A percentile compares a stretch with the other conserved stretches of the same genome.
These are phyloP conservation scores for Paraphoma sp. DNA, from an alignment of 2,329 filamentous ascomycete genomes.

Conservation along the genomic window DNA sequence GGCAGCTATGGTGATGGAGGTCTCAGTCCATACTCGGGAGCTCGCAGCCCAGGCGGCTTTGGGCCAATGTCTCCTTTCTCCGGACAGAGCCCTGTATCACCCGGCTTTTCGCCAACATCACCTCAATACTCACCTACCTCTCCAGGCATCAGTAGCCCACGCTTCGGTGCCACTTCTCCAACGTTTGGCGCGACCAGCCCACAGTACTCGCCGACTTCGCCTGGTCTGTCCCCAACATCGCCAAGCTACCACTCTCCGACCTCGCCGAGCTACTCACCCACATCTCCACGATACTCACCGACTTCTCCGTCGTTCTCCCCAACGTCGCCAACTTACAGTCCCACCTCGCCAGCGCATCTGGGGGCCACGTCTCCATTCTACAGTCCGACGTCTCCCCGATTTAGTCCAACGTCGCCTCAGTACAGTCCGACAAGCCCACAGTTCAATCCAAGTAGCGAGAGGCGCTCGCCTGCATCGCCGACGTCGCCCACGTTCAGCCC, in stretches of 20 bases:
- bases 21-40: constrained; percentile 70
- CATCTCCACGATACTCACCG: constrained; percentile 60
- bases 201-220: constrained; percentile 66
- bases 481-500: constrained; percentile 47
- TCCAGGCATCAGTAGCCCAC: constrained; percentile 64
- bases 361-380: constrained; percentile 58
- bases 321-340: constrained; percentile 55
- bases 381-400: constrained; percentile 60
- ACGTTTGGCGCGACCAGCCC: constrained; percentile 62
- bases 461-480: constrained; percentile 57
- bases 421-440: constrained; percentile 68
- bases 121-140: constrained; percentile 69
- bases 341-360: constrained; percentile 48
- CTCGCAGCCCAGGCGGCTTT: constrained; percentile 66
- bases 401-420: constrained; percentile 62
- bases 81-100: constrained; percentile 43
- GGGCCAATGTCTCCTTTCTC: constrained; percentile 51
- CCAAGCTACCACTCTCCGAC: constrained; percentile 56
- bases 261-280: constrained; percentile 65
- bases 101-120: constrained; percentile 54
- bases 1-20: constrained; percentile 67
- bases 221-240: constrained; percentile 62
- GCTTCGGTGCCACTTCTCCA: constrained; percentile 60
- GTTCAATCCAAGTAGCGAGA: constrained; percentile 63
- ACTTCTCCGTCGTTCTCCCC: constrained; percentile 55